phyloP scores from a whole-genome alignment of 2,329 filamentous ascomycete genomes.

The Lasiodiplodia hormozganensis region DNA sequence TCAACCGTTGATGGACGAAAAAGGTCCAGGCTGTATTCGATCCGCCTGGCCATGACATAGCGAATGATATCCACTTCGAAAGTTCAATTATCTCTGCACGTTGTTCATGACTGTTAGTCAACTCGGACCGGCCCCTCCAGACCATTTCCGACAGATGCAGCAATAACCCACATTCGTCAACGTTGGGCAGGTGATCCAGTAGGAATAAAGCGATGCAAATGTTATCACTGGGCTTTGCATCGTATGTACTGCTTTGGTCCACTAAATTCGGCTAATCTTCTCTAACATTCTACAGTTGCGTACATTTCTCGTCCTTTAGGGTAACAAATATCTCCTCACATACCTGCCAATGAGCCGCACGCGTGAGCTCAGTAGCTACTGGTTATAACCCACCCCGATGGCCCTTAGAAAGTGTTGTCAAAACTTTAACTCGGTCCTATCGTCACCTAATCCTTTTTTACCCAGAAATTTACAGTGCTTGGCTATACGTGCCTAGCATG shows the following conservation, averaged over 20 bases:
- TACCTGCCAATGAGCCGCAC: neutral
- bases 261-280: too few relatives aligned
- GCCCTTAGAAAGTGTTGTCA: too few relatives aligned
- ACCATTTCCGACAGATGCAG: neutral
- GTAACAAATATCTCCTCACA: too few relatives aligned
- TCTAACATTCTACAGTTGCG: too few relatives aligned
- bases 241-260: neutral
- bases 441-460: too few relatives aligned
- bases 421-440: too few relatives aligned
- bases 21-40: neutral
- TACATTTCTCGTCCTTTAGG: too few relatives aligned
- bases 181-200: neutral
- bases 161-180: neutral
- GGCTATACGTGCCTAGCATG: too few relatives aligned
- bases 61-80: conserved; percentile 20
- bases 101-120: too few relatives aligned
- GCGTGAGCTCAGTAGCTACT: neutral
- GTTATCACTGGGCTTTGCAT: neutral
- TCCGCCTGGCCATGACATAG: neutral
- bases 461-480: too few relatives aligned
- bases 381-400: neutral
- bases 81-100: neutral
- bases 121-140: too few relatives aligned
- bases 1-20: conserved; percentile 14
- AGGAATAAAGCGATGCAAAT: neutral